phyloP scores from a whole-genome alignment of 2,329 filamentous ascomycete species.

The Geosmithia putterillii region DNA sequence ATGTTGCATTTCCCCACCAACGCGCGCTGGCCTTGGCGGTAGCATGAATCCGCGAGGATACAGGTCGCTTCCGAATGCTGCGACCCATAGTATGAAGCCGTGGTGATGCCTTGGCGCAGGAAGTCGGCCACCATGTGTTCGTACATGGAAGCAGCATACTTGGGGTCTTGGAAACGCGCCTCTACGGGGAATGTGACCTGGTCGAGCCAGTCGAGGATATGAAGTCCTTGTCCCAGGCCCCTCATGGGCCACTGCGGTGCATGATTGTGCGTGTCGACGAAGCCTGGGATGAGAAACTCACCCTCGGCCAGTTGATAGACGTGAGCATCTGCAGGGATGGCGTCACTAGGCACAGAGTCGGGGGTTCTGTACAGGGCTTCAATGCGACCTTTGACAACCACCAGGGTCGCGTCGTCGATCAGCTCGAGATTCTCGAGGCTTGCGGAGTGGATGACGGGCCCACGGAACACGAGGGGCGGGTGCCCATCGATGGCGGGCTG shows the following conservation, averaged over 20 bases:
- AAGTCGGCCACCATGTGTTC: conserved; percentile 40
- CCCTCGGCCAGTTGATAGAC: conserved; percentile 18
- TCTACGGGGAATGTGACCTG: conserved; percentile 54
- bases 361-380: conserved; percentile 6
- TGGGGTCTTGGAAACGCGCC: conserved; percentile 41
- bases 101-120: conserved; percentile 49
- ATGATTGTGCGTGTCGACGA: conserved; percentile 58
- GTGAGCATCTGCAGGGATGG: neutral
- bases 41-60: conserved; percentile 41
- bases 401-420: conserved; percentile 22
- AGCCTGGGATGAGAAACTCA: conserved; percentile 45
- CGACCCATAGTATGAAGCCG: conserved; percentile 47
- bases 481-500: too few relatives aligned
- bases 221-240: conserved; percentile 34
- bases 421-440: conserved; percentile 19
- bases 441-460: conserved; percentile 27
- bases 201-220: conserved; percentile 51
- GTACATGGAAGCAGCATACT: conserved; percentile 41
- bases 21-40: conserved; percentile 41
- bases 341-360: conserved; percentile 3
- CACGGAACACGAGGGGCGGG: conserved; percentile 18
- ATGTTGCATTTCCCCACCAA: conserved; percentile 53
- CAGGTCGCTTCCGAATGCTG: conserved; percentile 43
- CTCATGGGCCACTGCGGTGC: conserved; percentile 44
- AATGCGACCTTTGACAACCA: conserved; percentile 11